Evolutionary conservation across 495 filamentous ascomycete species (phyloP), one percentile per base, ranked within the genome.

Genomic region (Aspergillus mulundensis): DNA sequence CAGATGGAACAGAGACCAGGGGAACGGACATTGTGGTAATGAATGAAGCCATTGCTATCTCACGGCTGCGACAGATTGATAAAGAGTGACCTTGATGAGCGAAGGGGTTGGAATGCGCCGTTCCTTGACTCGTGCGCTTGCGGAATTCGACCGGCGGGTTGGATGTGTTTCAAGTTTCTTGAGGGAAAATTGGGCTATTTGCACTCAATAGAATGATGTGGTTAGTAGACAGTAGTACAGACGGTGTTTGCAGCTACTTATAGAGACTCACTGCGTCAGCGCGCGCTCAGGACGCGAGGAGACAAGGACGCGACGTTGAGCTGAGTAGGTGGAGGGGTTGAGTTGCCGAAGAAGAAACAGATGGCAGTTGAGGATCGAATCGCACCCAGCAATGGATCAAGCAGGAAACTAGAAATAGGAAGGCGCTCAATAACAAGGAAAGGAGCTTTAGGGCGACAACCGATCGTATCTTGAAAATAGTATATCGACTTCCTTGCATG

Each of bases 11-110:
- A 69, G 66, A 63, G 55, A 63, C 65, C 62, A 63, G 52, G 68
- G 72, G 73, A 56, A 86, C 84, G 63, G 81, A 87, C 84, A 87
- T 87, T 69, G 84, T 87, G 60, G 80, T 84, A 70, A 86, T 84
- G 73, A 87, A 84, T 52, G 84, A 85, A 68, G 82, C 74, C 84
- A 87, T 87, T 28, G 51, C 73, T 46, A 48, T 57, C 45, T 53
- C 23, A 47, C 52, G 19, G 16, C 46, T 60, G 40, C 19, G 24
- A 56, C 16, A 5, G 39, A 12, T 38, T 44, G 41, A 53, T 47
- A 48, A 53, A 53, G 36, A 39, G 15, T 32, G 41, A 30, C 30
- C 42, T 50, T 23, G 54, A 23, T 8, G 38, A 43, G 38, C 46
- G 38, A 47, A 39, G 34, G 38, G 21, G 40, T 39, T 60, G 45